Base-by-base conservation (phyloP, 768 basidiomycete species). In the Xerocomus brunneocitrinus region DNA sequence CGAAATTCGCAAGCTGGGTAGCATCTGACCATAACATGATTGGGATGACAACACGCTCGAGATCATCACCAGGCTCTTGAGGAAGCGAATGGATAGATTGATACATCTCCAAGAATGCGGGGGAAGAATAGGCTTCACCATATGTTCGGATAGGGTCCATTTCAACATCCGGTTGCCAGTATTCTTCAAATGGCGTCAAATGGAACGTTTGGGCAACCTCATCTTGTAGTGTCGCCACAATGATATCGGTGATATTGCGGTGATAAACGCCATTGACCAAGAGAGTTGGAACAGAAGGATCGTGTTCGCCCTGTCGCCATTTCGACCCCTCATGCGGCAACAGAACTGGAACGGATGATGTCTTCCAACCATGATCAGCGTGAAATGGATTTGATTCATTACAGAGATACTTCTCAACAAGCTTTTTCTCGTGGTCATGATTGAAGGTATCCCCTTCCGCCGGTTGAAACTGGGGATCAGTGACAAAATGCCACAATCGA, bases 401-500 rank as follows among this genome's bases (percentile, higher is more conserved):
- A 3, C 44, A 6, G 28, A 60, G 52, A 35, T 55, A 58, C 22
- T 58, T 58, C 12, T 55, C 24, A 0, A 60, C 8, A 0, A 8
- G 32, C 8, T 43, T 47, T 7, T 24, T 46, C 43, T 58, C 44
- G 0, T 6, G 14, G 0, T 43, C 34, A 10, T 52, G 58, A 30
- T 40, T 55, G 49, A 71, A 71, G 0, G 45, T 55, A 0, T 25
- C 3, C 53, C 30, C 63, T 41, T 10, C 41, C 13, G 1, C 12
- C 4, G 25, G 35, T 2, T 59, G 43, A 52, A 72, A 72, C 39
- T 61, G 56, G 2, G 49, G 40, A n/a, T 60, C 52, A 1, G 47
- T 25, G 16, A 72, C 28, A 12, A 67, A 70, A 0, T 67, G 48
- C 10, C 70, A 66, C 0, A 74, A n/a, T n/a, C n/a, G n/a, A n/a